Conservation (phyloP, 2,329 filamentous ascomycete species). For the Scortechinia acanthostroma region DNA sequence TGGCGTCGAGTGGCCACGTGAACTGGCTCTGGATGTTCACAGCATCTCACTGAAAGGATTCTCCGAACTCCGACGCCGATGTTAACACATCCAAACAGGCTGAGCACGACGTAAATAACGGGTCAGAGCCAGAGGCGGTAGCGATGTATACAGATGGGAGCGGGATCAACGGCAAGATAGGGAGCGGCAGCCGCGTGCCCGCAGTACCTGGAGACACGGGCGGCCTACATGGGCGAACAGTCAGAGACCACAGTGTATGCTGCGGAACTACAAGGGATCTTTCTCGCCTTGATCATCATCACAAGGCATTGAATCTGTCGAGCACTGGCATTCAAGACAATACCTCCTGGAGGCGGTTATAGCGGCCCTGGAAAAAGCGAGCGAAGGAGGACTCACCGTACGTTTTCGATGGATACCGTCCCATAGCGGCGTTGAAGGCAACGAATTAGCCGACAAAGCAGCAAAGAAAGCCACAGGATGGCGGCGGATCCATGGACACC, state of each 20-base stretch:
- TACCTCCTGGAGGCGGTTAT: neutral
- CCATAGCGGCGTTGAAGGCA: neutral
- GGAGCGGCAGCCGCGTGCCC: neutral
- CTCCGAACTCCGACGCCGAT: no score
- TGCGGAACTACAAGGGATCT: neutral
- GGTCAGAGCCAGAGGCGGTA: neutral
- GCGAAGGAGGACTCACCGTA: neutral
- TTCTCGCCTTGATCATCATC: neutral
- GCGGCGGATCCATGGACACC: neutral
- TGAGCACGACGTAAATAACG: no score
- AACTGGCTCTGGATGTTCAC: no score
- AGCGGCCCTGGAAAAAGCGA: neutral
- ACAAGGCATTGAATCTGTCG: neutral
- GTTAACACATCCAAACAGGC: no score
- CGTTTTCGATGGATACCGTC: neutral
- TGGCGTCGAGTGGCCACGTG: no score
- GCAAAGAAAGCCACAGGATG: neutral
- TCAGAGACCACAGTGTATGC: slow-evolving; percentile 1
- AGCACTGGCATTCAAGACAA: neutral
- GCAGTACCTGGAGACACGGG: neutral
- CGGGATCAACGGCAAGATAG: neutral
- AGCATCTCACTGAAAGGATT: no score
- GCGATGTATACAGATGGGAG: neutral
- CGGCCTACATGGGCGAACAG: neutral
- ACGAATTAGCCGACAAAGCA: no score